phyloP scores from a whole-genome alignment of 2,329 filamentous ascomycete species.

The Pyrenophora graminea region DNA sequence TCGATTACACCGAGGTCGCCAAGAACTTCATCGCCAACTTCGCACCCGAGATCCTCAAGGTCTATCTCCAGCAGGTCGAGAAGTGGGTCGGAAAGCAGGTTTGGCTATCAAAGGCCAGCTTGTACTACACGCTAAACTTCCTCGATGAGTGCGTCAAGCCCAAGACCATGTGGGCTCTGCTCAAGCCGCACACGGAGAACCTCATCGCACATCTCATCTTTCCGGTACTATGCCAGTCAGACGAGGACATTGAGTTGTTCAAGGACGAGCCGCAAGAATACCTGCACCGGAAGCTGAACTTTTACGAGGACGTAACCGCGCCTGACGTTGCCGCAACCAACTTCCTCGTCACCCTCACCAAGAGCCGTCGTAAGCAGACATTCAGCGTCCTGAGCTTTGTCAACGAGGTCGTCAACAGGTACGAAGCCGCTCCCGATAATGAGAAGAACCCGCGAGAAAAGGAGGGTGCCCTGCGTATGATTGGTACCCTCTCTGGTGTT shows the following conservation, averaged over 20 bases:
- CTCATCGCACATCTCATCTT: conserved; percentile 94
- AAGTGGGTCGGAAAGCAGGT: conserved; percentile 94
- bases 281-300: conserved; percentile 94
- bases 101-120: conserved; percentile 92
- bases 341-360: conserved; percentile 92
- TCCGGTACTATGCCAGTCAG: conserved; percentile 87
- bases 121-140: conserved; percentile 93
- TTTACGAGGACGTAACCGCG: conserved; percentile 94
- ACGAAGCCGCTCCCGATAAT: conserved; percentile 79
- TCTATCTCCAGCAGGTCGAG: conserved; percentile 92
- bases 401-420: conserved; percentile 91
- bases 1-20: conserved; percentile 79
- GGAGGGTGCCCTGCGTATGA: conserved; percentile 95
- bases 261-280: conserved; percentile 95
- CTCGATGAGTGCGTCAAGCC: conserved; percentile 97
- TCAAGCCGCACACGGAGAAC: conserved; percentile 91
- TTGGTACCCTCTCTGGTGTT: conserved; percentile 89
- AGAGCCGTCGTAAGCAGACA: conserved; percentile 91
- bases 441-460: conserved; percentile 95
- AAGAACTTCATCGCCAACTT: conserved; percentile 91
- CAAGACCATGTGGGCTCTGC: conserved; percentile 92
- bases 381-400: conserved; percentile 94
- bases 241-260: conserved; percentile 92
- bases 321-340: conserved; percentile 96
- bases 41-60: conserved; percentile 93